A percentile compares a stretch with the other conserved stretches of the same genome.
These are phyloP conservation scores for Nematodospora valgi DNA, from an alignment of 805 yeast species.

Conservation along the genomic window DNA sequence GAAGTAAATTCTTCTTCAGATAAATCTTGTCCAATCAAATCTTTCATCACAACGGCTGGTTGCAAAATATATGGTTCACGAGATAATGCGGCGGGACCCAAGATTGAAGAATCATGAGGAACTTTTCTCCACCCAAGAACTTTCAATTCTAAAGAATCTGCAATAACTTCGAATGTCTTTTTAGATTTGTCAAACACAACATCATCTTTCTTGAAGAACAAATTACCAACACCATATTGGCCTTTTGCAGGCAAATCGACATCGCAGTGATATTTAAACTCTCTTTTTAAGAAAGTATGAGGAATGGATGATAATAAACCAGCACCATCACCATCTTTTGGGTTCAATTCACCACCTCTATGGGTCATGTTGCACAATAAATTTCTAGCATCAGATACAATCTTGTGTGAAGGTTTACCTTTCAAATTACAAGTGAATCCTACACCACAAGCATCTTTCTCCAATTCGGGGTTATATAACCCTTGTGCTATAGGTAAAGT, in stretches of 20 bases:
- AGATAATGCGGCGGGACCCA: slow-evolving; percentile 92
- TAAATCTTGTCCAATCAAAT: slow-evolving; percentile 25
- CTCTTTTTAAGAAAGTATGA: slow-evolving; percentile 80
- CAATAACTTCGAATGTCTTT: slow-evolving; percentile 77
- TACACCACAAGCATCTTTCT: slow-evolving; percentile 98
- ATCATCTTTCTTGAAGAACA: slow-evolving; percentile 87
- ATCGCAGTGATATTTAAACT: slow-evolving; percentile 68
- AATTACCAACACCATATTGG: slow-evolving; percentile 92
- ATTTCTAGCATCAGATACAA: slow-evolving; percentile 84
- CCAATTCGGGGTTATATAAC: slow-evolving; percentile 88
- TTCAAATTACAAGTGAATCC: slow-evolving; percentile 95
- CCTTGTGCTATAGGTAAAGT: slow-evolving; percentile 85
- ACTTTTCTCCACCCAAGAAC: slow-evolving; percentile 95
- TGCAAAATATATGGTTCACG: slow-evolving; percentile 90
- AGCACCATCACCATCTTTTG: slow-evolving; percentile 98
- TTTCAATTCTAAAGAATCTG: slow-evolving; percentile 67
- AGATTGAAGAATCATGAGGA: slow-evolving; percentile 89
- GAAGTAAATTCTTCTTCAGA: slow-evolving; percentile 53
- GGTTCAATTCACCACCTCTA: slow-evolving; percentile 97
- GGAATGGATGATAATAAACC: slow-evolving; percentile 94
- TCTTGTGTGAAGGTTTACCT: slow-evolving; percentile 83
- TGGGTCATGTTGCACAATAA: slow-evolving; percentile 97
- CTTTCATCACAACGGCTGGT: slow-evolving; percentile 77
- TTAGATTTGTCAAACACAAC: slow-evolving; percentile 66
- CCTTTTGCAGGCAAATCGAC: slow-evolving; percentile 72